These are phyloP conservation scores for Actinomortierella ambigua DNA, from an alignment of 371 early-diverging fungal species.

Conservation along the genomic window DNA sequence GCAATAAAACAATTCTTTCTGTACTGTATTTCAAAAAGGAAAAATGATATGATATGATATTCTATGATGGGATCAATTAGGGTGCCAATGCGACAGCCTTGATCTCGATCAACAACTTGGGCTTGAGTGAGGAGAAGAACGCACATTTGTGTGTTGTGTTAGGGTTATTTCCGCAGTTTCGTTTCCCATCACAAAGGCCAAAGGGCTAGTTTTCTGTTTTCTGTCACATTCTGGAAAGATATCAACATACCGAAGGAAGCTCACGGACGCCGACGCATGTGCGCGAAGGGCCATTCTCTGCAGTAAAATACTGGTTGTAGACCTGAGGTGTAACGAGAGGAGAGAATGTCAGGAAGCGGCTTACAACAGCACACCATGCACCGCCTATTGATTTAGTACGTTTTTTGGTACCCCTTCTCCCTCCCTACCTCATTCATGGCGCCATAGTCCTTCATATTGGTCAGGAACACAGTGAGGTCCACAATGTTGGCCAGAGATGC, in stretches of 20 bases:
- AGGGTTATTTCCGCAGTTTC: no score
- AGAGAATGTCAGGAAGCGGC: no score
- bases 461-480: conserved; percentile 72
- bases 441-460: conserved; percentile 68
- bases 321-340: conserved; percentile 23
- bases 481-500: conserved; percentile 57
- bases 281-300: conserved; percentile 55
- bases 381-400: no score
- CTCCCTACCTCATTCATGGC: conserved; percentile 67
- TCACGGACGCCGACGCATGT: conserved; percentile 58
- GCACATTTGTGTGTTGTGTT: no score
- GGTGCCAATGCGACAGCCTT: conserved; percentile 53
- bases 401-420: no score
- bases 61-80: conserved; percentile 1
- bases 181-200: no score
- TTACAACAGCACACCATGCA: no score
- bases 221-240: no score
- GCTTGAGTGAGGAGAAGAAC: conserved; percentile 18
- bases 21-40: no score
- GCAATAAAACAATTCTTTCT: no score
- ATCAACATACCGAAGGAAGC: conserved; percentile 48
- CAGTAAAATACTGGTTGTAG: conserved; percentile 58
- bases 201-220: no score
- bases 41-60: background rate
- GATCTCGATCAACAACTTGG: conserved; percentile 59